phyloP scores from a whole-genome alignment of 192 early-diverging fungal species.

The Entomortierella chlamydospora region DNA sequence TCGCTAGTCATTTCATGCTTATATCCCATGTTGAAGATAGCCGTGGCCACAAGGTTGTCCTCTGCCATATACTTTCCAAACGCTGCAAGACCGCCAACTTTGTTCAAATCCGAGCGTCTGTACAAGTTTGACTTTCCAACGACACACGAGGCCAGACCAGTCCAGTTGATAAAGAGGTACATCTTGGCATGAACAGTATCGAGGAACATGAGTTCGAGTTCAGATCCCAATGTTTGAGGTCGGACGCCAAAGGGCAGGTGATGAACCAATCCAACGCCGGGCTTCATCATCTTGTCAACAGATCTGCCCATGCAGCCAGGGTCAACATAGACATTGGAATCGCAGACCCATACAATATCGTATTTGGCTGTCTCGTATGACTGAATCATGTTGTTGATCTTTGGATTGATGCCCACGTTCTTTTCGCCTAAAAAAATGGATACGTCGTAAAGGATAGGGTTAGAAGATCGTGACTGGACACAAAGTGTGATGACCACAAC shows the following conservation, averaged over 20 bases:
- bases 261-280: constrained; percentile 93
- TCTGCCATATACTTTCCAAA: constrained; percentile 96
- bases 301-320: constrained; percentile 83
- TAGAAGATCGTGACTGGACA: constrained; percentile 1
- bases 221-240: constrained; percentile 78
- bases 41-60: constrained; percentile 94
- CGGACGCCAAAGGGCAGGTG: constrained; percentile 87
- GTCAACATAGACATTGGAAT: constrained; percentile 90
- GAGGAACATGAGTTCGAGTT: constrained; percentile 90
- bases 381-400: constrained; percentile 93
- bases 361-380: constrained; percentile 81
- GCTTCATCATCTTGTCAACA: constrained; percentile 77
- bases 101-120: constrained; percentile 83
- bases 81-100: constrained; percentile 81
- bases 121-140: constrained; percentile 97
- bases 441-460: background rate
- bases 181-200: constrained; percentile 94
- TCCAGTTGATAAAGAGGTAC: constrained; percentile 93
- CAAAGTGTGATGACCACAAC: constrained; percentile 10
- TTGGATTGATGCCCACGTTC: constrained; percentile 91
- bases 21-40: constrained; percentile 82
- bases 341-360: constrained; percentile 95
- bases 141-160: constrained; percentile 87
- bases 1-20: constrained; percentile 91
- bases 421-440: constrained; percentile 23